phyloP scores from a whole-genome alignment of 2,329 filamentous ascomycete genomes.

The Boeremia exigua region DNA sequence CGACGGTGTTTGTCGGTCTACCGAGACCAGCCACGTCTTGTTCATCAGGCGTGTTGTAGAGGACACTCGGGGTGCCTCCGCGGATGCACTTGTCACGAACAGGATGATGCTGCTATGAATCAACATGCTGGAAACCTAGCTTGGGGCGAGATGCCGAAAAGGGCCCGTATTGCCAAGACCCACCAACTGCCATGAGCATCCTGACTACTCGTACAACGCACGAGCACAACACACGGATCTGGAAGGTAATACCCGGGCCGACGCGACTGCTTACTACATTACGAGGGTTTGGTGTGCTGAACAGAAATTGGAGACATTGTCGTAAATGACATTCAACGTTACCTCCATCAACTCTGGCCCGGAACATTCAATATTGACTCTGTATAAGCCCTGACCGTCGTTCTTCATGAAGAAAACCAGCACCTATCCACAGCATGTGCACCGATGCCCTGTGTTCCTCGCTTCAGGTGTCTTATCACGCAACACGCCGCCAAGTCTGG shows the following conservation, averaged over 20 bases:
- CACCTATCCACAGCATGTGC: neutral
- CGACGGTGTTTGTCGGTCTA: slow-evolving; percentile 12
- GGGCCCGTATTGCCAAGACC: slow-evolving; percentile 12
- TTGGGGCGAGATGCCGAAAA: neutral
- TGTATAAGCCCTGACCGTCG: neutral
- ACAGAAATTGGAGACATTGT: neutral
- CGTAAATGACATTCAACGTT: neutral
- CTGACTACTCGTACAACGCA: slow-evolving; percentile 12
- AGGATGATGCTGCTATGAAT: slow-evolving; percentile 2
- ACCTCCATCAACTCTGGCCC: neutral
- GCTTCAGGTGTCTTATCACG: neutral
- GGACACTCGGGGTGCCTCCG: neutral
- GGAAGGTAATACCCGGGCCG: slow-evolving; percentile 8
- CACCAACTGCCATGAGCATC: slow-evolving; percentile 12
- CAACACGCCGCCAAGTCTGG: neutral
- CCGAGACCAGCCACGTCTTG: slow-evolving; percentile 11
- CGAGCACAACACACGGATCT: slow-evolving; percentile 1
- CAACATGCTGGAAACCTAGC: too few relatives aligned
- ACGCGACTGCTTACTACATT: neutral
- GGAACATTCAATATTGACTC: neutral
- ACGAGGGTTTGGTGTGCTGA: neutral
- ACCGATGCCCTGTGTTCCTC: neutral
- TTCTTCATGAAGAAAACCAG: neutral
- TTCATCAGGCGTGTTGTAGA: neutral
- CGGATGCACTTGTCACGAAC: neutral